Base-by-base conservation (phyloP, 2,329 filamentous ascomycete species). In the Talaromyces islandicus region DNA sequence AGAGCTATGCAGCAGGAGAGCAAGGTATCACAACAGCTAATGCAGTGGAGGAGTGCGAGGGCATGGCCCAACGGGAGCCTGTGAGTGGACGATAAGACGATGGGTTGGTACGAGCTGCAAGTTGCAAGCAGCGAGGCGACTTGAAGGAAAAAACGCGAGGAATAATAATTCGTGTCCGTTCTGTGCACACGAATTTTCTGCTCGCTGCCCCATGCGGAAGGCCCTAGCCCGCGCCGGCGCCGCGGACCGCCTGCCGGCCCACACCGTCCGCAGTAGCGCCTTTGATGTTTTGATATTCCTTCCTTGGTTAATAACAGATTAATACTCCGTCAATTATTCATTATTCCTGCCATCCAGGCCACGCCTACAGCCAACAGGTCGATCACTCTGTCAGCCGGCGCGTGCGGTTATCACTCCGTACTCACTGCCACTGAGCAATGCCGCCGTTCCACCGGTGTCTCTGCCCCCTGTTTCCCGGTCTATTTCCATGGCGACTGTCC, bases 11-110 rank as follows among this genome's bases (percentile, higher is more conserved):
- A 27, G 35, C 25, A 19, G 24, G 30, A 55, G 35, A 14, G 29
- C 19, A 30, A 55, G 53, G 17, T 17, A 38, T 35, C 25, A n/a
- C n/a, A 27, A 38, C 50, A 61, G 51, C 51, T 38, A 51, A 10
- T 32, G 46, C 52, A 11, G 19, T 21, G 38, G 43, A 38, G 43
- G 38, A 56, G 32, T 14, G 48, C 43, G 57, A 62, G 56, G 35
- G 60, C 60, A 62, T 62, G 60, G 57, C 46, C 53, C 24, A 59
- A 57, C 19, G 19, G 30, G 11, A 2, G 19, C 17, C 50, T 57
- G 11, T 62, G 60, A 62, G 29, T 62, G 60, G 60, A 53, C 57
- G 53, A 56, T 59, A 46, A 35, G 32, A 43, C 27, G 43, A n/a
- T n/a, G 24, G 19, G 29, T 29, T 17, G 48, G 24, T 52, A 25